Evolutionary conservation across 495 filamentous ascomycete species (phyloP).

Genomic region (Podospora sp.): DNA sequence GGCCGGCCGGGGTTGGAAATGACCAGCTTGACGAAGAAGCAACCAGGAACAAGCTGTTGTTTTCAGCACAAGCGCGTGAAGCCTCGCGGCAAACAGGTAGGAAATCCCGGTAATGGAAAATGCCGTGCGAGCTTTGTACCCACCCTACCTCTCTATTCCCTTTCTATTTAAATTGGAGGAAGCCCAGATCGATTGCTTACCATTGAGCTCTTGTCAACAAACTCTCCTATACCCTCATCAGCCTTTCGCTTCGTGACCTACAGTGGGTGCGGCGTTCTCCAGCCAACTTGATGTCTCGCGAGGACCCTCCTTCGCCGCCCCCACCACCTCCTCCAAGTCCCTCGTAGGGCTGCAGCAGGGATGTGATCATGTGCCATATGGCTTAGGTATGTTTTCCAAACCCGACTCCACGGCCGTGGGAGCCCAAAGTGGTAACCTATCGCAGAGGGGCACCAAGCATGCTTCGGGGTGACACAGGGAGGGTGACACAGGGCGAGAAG

Average conservation of each 20-base stretch:
- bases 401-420: neutral
- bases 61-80: neutral
- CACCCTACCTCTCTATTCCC: neutral
- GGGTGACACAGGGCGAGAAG: neutral
- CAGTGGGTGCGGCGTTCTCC: neutral
- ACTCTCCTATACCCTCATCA: neutral
- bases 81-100: neutral
- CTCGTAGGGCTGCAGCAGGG: slow-evolving; percentile 22
- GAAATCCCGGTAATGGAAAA: neutral
- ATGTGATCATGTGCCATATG: neutral
- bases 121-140: neutral
- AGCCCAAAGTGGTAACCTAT: neutral
- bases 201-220: neutral
- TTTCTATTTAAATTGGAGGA: neutral
- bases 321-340: slow-evolving; percentile 52
- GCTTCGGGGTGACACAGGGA: neutral
- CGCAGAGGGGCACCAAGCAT: neutral
- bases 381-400: neutral
- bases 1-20: neutral
- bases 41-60: neutral
- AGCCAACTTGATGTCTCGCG: slow-evolving; percentile 33
- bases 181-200: neutral
- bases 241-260: neutral
- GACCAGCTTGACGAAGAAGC: slow-evolving; percentile 14
- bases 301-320: slow-evolving; percentile 49